A percentile compares a stretch with the other conserved stretches of the same genome.
Conservation (phyloP, 805 yeast genomes). For the Saccharomycopsis lassenensis region DNA sequence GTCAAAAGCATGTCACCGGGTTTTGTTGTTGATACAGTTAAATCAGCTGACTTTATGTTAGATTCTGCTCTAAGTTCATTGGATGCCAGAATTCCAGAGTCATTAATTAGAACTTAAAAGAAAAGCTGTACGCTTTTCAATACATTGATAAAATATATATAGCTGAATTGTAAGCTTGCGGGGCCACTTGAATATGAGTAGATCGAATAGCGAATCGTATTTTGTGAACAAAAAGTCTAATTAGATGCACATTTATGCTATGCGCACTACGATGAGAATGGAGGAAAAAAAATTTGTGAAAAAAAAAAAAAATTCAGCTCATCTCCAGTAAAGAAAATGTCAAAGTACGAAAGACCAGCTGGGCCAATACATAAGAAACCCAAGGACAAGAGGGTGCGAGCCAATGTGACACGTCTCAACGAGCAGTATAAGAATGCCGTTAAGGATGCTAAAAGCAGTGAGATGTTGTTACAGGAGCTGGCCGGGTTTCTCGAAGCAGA, state of each 20-base stretch:
- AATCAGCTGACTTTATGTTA: conserved; percentile 7
- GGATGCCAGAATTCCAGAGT: conserved; percentile 6
- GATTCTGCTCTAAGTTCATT: conserved; percentile 5
- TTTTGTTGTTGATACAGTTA: conserved; percentile 6
- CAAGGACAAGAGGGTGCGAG: conserved; percentile 47
- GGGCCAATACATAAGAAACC: conserved; percentile 9
- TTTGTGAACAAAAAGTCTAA: no score
- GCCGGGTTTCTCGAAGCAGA: conserved; percentile 87
- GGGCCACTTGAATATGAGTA: no score
- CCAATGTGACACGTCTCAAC: conserved; percentile 59
- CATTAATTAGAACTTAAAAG: conserved; percentile 5
- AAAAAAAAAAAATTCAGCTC: no score
- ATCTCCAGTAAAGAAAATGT: no score
- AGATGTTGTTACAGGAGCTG: conserved; percentile 73
- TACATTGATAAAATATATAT: no score
- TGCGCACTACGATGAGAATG: neutral
- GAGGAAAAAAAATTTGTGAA: neutral
- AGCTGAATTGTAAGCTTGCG: no score
- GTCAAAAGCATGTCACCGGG: conserved; percentile 8
- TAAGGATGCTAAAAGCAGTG: conserved; percentile 78
- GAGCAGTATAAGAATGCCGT: conserved; percentile 66
- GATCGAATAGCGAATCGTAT: no score
- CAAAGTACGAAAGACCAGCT: conserved; percentile 6
- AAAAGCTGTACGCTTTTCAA: neutral
- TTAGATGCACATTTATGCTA: neutral